Percentiles rank a stretch among this genome's conserved stretches.
Conservation (phyloP, 164 flowering plant genomes). For the Umbilicus rupestris region DNA sequence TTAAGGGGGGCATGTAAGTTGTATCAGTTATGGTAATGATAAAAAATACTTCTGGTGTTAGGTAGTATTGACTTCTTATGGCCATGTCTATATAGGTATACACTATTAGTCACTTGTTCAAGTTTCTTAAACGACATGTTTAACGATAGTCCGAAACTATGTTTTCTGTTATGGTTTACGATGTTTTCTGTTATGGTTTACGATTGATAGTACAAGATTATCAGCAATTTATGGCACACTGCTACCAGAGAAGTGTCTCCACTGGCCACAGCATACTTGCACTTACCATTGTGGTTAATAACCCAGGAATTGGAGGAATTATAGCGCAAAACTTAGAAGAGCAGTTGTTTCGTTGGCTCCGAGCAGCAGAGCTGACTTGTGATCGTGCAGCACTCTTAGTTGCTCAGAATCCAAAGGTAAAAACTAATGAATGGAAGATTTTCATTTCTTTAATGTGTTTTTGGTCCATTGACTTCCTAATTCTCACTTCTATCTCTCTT, state of each 20-base stretch:
- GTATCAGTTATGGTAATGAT: background rate
- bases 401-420: constrained; percentile 93
- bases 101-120: background rate
- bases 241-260: background rate
- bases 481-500: constrained; percentile 17
- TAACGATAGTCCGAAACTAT: background rate
- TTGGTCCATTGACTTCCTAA: constrained; percentile 8
- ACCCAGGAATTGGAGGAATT: constrained; percentile 72
- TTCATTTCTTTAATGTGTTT: background rate
- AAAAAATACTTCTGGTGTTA: background rate
- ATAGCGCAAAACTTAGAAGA: constrained; percentile 80
- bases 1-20: background rate
- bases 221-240: background rate
- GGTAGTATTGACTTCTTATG: background rate
- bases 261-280: background rate
- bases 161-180: background rate
- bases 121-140: background rate
- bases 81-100: background rate
- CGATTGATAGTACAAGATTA: background rate
- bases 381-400: constrained; percentile 98
- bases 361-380: constrained; percentile 95
- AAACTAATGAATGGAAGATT: background rate
- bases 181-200: background rate
- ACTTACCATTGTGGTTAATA: background rate
- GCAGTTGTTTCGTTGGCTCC: constrained; percentile 84